Evolutionary conservation across 306 rosid species (phyloP).

Genomic region (Citrullus colocynthis): DNA sequence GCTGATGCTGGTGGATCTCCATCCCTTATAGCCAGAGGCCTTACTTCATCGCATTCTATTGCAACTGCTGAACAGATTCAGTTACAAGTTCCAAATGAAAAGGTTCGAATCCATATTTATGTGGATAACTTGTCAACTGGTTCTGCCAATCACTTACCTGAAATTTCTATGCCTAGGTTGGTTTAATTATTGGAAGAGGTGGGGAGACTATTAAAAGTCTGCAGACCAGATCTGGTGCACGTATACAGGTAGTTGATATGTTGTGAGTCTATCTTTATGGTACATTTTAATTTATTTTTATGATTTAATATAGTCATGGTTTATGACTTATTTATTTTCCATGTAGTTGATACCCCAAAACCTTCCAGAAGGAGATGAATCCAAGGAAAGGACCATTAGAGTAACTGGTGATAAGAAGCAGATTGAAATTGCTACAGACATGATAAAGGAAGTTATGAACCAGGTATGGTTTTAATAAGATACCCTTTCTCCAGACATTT

Average conservation of each 20-base stretch:
- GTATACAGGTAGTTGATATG: constrained; percentile 90
- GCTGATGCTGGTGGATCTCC: constrained; percentile 99
- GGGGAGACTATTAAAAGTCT: constrained; percentile 93
- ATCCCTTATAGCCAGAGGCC: constrained; percentile 84
- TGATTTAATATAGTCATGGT: not conserved
- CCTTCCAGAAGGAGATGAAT: constrained; percentile 85
- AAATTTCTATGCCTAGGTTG: constrained; percentile 42
- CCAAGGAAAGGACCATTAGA: constrained; percentile 85
- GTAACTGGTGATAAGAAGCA: constrained; percentile 86
- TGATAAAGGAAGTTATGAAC: constrained; percentile 89
- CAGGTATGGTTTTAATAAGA: constrained; percentile 50
- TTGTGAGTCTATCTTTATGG: constrained; percentile 4
- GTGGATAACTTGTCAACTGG: not conserved
- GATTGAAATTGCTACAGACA: constrained; percentile 69
- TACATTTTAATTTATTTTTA: not conserved
- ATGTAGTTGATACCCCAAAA: constrained; percentile 89
- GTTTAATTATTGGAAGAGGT: constrained; percentile 93
- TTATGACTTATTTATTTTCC: constrained; percentile 10
- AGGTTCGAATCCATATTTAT: constrained; percentile 30
- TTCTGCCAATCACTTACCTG: constrained; percentile 5
- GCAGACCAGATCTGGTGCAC: constrained; percentile 92
- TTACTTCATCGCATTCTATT: constrained; percentile 52
- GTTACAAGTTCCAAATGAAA: constrained; percentile 91
- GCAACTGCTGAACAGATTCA: constrained; percentile 90
- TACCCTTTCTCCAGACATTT: constrained; percentile 3